A percentile compares a stretch with the other conserved stretches of the same genome.
Conservation (phyloP, 106 monocot species). For the Ottelia alismoides region DNA sequence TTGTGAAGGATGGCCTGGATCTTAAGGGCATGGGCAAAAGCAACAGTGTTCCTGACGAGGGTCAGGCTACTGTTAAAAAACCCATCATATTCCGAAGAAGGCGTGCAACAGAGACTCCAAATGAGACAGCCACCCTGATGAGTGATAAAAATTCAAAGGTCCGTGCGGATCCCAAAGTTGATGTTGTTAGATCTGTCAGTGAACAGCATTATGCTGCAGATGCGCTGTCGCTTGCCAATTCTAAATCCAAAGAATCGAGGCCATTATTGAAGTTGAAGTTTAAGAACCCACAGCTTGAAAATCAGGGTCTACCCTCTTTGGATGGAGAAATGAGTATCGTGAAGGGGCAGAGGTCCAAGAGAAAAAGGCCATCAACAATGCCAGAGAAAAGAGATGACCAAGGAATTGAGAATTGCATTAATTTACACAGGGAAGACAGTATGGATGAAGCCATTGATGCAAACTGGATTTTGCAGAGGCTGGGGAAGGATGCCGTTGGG, state of each 20-base stretch:
- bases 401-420: conserved; percentile 8
- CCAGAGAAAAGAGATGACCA: conserved; percentile 16
- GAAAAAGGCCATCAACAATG: conserved; percentile 45
- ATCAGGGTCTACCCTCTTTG: conserved; percentile 32
- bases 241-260: conserved; percentile 29
- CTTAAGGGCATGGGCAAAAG: too few relatives aligned
- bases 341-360: conserved; percentile 83
- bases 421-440: conserved; percentile 15
- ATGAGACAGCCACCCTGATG: too few relatives aligned
- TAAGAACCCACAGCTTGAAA: conserved; percentile 74
- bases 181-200: too few relatives aligned
- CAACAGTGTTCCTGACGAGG: too few relatives aligned
- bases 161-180: too few relatives aligned
- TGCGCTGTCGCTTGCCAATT: conserved; percentile 1
- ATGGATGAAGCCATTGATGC: conserved; percentile 59
- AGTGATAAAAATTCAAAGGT: too few relatives aligned
- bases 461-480: conserved; percentile 79
- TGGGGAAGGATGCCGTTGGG: conserved; percentile 78
- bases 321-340: conserved; percentile 30
- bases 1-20: too few relatives aligned
- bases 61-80: too few relatives aligned
- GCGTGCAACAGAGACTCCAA: too few relatives aligned
- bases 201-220: too few relatives aligned
- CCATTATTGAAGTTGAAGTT: conserved; percentile 78
- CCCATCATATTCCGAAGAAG: too few relatives aligned